Conservation (phyloP, 768 basidiomycete genomes). For the Tricholoma sp. region DNA sequence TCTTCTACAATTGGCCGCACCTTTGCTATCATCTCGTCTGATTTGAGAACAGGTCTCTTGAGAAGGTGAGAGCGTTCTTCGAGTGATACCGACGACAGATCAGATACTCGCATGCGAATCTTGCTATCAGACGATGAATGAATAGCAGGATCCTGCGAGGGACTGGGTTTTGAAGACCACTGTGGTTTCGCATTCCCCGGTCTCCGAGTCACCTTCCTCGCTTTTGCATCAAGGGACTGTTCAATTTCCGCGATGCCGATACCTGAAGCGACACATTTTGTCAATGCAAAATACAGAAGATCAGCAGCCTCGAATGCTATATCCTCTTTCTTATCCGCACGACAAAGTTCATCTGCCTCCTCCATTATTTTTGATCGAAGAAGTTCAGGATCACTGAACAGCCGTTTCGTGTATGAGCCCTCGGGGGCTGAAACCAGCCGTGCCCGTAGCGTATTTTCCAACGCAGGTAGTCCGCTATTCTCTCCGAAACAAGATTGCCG, state of each 20-base stretch:
- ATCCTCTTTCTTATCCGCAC: constrained; percentile 71
- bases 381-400: constrained; percentile 81
- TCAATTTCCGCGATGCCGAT: constrained; percentile 84
- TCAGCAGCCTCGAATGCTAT: constrained; percentile 95
- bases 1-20: constrained; percentile 92
- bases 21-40: constrained; percentile 84
- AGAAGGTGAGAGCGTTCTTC: constrained; percentile 66
- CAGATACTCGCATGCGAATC: constrained; percentile 77
- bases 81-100: constrained; percentile 43
- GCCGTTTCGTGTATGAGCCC: constrained; percentile 85
- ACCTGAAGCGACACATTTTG: constrained; percentile 78
- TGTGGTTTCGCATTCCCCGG: constrained; percentile 91
- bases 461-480: constrained; percentile 67
- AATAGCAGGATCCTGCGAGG: constrained; percentile 13
- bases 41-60: constrained; percentile 85
- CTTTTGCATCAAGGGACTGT: constrained; percentile 76
- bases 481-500: constrained; percentile 88
- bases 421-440: constrained; percentile 75
- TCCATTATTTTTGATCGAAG: constrained; percentile 94
- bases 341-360: constrained; percentile 96
- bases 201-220: constrained; percentile 80
- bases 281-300: constrained; percentile 86
- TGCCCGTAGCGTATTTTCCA: constrained; percentile 74
- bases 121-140: constrained; percentile 28
- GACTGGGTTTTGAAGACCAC: constrained; percentile 39